Percentiles rank a stretch among this genome's conserved stretches.
Evolutionary conservation across 2,329 filamentous ascomycete genomes (phyloP).

Genomic region (Aspergillus sp.): DNA sequence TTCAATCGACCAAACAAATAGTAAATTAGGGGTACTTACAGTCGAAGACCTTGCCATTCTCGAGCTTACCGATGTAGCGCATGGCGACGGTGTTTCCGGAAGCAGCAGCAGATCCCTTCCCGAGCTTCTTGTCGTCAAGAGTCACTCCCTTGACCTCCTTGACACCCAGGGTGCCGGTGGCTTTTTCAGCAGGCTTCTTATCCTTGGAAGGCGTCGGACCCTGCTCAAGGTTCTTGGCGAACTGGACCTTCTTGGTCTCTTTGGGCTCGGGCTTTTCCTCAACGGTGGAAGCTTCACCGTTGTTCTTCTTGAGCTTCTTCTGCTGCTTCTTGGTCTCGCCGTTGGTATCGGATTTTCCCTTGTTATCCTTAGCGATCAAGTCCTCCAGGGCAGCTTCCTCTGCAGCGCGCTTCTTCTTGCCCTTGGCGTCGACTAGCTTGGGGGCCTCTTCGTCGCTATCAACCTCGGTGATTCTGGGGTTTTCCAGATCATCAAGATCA

Average conservation of each 20-base stretch:
- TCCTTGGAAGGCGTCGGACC: constrained; percentile 75
- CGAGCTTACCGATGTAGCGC: constrained; percentile 97
- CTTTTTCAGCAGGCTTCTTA: constrained; percentile 45
- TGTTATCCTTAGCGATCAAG: constrained; percentile 72
- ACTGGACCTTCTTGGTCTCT: constrained; percentile 93
- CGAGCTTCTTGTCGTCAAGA: constrained; percentile 92
- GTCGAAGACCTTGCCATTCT: constrained; percentile 93
- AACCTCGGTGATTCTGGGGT: constrained; percentile 82
- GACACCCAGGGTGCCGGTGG: constrained; percentile 62
- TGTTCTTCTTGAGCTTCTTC: constrained; percentile 99
- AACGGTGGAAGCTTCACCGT: constrained; percentile 73
- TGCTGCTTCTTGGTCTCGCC: constrained; percentile 92
- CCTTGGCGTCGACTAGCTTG: constrained; percentile 50
- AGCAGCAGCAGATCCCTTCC: constrained; percentile 82
- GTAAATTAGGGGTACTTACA: constrained; percentile 54
- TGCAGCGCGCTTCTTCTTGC: constrained; percentile 93
- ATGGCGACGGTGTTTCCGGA: constrained; percentile 87
- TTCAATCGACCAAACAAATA: background rate
- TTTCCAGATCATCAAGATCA: constrained; percentile 73
- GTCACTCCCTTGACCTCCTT: constrained; percentile 86
- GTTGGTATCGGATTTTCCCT: constrained; percentile 52
- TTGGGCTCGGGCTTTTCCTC: constrained; percentile 50
- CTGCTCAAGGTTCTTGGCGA: constrained; percentile 98
- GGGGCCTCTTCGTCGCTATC: constrained; percentile 70
- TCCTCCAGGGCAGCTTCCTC: constrained; percentile 72